Conservation (phyloP, 192 early-diverging fungal species). For the Coemansia sp. region DNA sequence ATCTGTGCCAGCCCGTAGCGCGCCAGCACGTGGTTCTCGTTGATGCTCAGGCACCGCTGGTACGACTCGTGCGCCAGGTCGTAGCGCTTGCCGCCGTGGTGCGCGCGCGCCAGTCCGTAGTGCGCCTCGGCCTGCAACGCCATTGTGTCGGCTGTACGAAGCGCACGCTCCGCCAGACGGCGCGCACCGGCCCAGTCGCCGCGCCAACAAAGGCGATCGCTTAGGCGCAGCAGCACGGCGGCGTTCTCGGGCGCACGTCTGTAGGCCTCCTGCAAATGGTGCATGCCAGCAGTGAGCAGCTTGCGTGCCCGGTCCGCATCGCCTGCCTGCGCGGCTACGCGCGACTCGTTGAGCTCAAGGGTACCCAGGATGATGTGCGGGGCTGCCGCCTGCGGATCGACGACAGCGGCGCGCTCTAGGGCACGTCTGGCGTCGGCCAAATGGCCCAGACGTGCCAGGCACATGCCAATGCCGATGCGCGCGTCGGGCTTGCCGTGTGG, state of each 20-base stretch:
- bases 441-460: constrained; percentile 73
- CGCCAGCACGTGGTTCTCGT: constrained; percentile 63
- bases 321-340: constrained; percentile 14
- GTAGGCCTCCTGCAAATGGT: constrained; percentile 27
- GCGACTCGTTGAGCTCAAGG: constrained; percentile 75
- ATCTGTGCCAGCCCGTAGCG: constrained; percentile 79
- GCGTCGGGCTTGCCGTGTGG: constrained; percentile 64
- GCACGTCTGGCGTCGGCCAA: constrained; percentile 62
- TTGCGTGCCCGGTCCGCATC: neutral
- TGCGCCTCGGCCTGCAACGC: constrained; percentile 59
- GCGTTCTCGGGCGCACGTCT: constrained; percentile 28
- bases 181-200: constrained; percentile 45
- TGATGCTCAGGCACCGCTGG: constrained; percentile 58
- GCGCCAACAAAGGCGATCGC: constrained; percentile 54
- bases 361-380: constrained; percentile 72
- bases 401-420: constrained; percentile 63
- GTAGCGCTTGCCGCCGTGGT: constrained; percentile 60
- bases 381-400: constrained; percentile 65
- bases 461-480: constrained; percentile 84
- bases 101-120: constrained; percentile 56
- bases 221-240: constrained; percentile 45
- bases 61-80: constrained; percentile 71
- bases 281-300: constrained; percentile 19
- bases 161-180: constrained; percentile 43
- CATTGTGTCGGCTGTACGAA: constrained; percentile 46